Percentiles rank a stretch among this genome's conserved stretches.
These are phyloP conservation scores for Sutorius australiensis DNA, from an alignment of 768 basidiomycete genomes.

Conservation along the genomic window DNA sequence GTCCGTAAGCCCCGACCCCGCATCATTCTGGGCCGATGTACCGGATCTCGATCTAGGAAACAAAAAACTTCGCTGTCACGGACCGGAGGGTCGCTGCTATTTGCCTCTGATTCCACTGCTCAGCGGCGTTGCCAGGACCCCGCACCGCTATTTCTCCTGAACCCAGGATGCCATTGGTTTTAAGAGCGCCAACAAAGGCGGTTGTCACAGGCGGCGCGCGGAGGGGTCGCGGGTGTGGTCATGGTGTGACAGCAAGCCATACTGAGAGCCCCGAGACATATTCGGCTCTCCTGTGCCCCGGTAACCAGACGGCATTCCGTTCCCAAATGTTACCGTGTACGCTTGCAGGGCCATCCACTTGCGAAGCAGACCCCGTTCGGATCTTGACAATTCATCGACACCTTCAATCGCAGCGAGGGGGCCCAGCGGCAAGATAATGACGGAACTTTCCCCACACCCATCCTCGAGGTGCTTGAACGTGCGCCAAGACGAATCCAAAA, in stretches of 20 bases:
- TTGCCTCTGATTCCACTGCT: constrained; percentile 15
- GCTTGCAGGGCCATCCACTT: background rate
- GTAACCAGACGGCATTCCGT: background rate
- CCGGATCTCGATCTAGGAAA: constrained; percentile 28
- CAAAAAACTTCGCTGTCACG: constrained; percentile 23
- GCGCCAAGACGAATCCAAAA: background rate
- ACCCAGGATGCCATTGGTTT: constrained; percentile 7
- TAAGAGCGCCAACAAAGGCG: constrained; percentile 11
- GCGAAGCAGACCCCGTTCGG: background rate
- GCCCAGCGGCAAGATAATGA: background rate
- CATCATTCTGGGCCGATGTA: constrained; percentile 24
- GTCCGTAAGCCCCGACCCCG: constrained; percentile 21
- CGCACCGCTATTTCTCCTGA: constrained; percentile 15
- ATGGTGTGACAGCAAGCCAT: background rate
- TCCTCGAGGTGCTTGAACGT: background rate
- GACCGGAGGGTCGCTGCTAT: constrained; percentile 30
- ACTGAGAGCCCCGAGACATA: background rate
- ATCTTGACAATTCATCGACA: constrained; percentile 2
- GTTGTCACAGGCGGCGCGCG: constrained; percentile 19
- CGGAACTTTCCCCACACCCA: background rate
- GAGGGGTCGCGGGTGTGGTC: constrained; percentile 20
- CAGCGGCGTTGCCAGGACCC: constrained; percentile 30
- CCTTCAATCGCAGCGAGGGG: background rate
- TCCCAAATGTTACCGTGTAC: background rate
- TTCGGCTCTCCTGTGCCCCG: background rate